These are phyloP conservation scores for Colletotrichum brevisporum DNA, from an alignment of 2,329 filamentous ascomycete genomes.

Conservation along the genomic window DNA sequence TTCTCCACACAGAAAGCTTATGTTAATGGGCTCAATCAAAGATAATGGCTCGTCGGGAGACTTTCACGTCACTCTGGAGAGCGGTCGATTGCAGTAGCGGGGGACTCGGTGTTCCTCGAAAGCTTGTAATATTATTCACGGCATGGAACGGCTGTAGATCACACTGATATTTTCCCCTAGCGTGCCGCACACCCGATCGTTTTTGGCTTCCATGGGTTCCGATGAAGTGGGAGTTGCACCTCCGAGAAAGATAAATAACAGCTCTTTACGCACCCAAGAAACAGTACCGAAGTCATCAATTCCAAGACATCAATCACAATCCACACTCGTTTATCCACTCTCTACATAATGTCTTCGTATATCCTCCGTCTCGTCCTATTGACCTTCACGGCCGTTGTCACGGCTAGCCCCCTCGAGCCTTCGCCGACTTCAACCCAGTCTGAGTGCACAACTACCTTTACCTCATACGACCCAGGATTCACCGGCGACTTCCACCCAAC, in stretches of 20 bases:
- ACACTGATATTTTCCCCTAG: background rate
- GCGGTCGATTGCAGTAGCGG: background rate
- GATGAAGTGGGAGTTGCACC: no score
- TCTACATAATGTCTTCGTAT: background rate
- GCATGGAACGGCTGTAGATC: background rate
- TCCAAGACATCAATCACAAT: background rate
- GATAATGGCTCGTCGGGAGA: background rate
- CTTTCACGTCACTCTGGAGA: background rate
- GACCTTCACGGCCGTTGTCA: background rate
- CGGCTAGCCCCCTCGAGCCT: background rate
- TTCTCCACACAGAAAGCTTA: slow-evolving; percentile 1
- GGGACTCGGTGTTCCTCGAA: background rate
- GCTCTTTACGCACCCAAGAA: background rate
- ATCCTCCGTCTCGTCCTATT: background rate
- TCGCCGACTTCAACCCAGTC: background rate
- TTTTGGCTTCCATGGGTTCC: background rate
- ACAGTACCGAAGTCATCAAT: background rate
- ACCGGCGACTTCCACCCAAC: slow-evolving; percentile 25
- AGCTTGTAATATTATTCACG: background rate
- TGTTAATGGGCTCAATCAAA: background rate
- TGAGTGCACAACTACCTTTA: slow-evolving; percentile 18
- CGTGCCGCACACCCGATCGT: background rate
- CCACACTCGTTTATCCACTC: background rate
- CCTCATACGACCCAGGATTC: slow-evolving; percentile 18
- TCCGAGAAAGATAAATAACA: background rate